Evolutionary conservation across 208 protist genomes (phyloP), one percentile per base, ranked within the genome.

Genomic region (Trypanosoma rangeli): DNA sequence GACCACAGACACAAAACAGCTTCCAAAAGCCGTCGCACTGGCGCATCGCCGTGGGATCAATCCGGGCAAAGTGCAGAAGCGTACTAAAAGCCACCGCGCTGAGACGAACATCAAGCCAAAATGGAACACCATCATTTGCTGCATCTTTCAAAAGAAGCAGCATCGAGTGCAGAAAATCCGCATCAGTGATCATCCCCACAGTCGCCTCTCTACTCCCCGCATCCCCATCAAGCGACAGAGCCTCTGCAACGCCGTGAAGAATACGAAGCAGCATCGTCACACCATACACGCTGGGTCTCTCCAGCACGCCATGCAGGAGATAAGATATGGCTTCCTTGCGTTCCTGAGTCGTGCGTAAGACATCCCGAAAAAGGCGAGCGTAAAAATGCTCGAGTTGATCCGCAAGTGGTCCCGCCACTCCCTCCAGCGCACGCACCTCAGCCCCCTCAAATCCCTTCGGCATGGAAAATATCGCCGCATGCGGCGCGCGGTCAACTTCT

Each of bases 91-190:
- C 35, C 33, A 94, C 82, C 0, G 79, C 84, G 24, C 80, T 87
- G 26, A 93, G 63, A 49, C 92, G 89, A 26, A 92, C 86, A 61
- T 93, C 85, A 28, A 96, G 78, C 88, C 92, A 96, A 53, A 85
- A 92, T 15, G 86, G 81, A n/a, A 87, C 77, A 74, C 88, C 92
- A 44, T 94, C 85, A 69, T 94, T 85, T 44, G 89, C 72, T 8
- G 71, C 76, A 60, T 91, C 86, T 13, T 78, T 74, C 70, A 96
- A 62, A 26, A 85, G 4, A 26, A 70, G 20, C 10, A 67, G 49
- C 78, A 88, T 31, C 54, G 71, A 56, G 63, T 72, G 48, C 84
- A 83, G 31, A 46, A 79, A 55, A 44, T 46, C 49, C 73, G 64
- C 8, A 85, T 73, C 49, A 7, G 78, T 74, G 20, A 77, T 54